Evolutionary conservation across 352 stramenopile species (phyloP).

Genomic region (Globisporangium parvum): DNA sequence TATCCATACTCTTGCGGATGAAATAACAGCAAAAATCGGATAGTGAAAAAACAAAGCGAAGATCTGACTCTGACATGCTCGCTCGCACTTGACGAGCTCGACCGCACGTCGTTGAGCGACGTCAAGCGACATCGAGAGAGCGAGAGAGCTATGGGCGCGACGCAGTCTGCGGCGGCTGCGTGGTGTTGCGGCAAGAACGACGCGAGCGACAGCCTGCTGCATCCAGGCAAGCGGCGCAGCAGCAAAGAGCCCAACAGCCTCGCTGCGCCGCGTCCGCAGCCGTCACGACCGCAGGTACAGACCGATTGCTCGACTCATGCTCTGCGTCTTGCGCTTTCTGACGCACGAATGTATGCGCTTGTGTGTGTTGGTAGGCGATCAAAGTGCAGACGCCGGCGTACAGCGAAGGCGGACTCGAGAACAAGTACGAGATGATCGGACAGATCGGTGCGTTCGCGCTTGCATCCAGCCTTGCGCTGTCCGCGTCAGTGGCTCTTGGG

Average conservation of each 20-base stretch:
- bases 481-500: no score
- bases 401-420: constrained; percentile 62
- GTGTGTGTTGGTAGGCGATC: constrained; percentile 39
- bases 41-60: no score
- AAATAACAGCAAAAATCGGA: no score
- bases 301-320: not conserved
- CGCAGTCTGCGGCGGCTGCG: constrained; percentile 35
- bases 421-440: constrained; percentile 78
- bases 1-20: no score
- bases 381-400: constrained; percentile 66
- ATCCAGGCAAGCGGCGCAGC: constrained; percentile 32
- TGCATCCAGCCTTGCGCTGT: not conserved
- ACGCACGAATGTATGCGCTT: not conserved
- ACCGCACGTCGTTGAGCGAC: not conserved
- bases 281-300: constrained; percentile 21
- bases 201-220: constrained; percentile 27
- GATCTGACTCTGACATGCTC: not conserved
- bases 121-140: not conserved
- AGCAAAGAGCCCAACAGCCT: constrained; percentile 31
- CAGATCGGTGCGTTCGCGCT: constrained; percentile 62
- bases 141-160: constrained; percentile 25
- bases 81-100: no score
- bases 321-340: not conserved
- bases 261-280: constrained; percentile 19
- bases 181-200: constrained; percentile 38